These are phyloP conservation scores for Scutellaria minor DNA, from an alignment of 257 asterid genomes.

Conservation along the genomic window DNA sequence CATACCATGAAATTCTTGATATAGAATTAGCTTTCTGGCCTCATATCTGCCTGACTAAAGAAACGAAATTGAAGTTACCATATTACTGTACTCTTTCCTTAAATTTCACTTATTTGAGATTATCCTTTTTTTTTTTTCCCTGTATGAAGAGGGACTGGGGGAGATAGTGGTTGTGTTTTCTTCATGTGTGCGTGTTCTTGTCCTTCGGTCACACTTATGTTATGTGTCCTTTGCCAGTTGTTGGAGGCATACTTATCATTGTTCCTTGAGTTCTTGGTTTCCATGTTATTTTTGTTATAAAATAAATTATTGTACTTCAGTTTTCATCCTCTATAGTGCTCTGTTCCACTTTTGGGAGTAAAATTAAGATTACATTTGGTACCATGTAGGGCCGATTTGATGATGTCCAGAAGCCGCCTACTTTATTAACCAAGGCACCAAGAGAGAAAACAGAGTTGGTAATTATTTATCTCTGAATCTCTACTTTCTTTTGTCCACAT, in stretches of 20 bases:
- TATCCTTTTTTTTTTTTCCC: not conserved
- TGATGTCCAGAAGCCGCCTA: slow-evolving; percentile 77
- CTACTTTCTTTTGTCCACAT: slow-evolving; percentile 27
- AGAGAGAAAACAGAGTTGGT: slow-evolving; percentile 82
- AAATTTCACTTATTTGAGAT: not conserved
- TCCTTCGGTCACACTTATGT: no score
- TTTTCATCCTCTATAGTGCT: slow-evolving; percentile 26
- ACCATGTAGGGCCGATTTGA: slow-evolving; percentile 78
- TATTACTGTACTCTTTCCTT: not conserved
- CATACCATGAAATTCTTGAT: slow-evolving; percentile 11
- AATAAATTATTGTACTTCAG: not conserved
- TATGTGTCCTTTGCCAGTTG: not conserved
- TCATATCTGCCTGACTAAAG: not conserved
- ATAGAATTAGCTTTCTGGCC: slow-evolving; percentile 1
- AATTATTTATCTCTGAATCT: slow-evolving; percentile 29
- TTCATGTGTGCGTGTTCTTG: not conserved
- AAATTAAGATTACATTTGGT: slow-evolving; percentile 17
- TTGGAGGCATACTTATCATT: slow-evolving; percentile 1
- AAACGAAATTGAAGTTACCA: slow-evolving; percentile 6
- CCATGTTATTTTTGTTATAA: not conserved
- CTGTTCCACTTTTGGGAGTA: slow-evolving; percentile 12
- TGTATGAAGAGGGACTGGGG: no score
- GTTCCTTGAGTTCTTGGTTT: not conserved
- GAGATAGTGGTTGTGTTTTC: not conserved
- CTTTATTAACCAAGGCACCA: slow-evolving; percentile 61